phyloP scores from a whole-genome alignment of 108 stramenopile genomes.

The Mayamaea pseudoterrestris region DNA sequence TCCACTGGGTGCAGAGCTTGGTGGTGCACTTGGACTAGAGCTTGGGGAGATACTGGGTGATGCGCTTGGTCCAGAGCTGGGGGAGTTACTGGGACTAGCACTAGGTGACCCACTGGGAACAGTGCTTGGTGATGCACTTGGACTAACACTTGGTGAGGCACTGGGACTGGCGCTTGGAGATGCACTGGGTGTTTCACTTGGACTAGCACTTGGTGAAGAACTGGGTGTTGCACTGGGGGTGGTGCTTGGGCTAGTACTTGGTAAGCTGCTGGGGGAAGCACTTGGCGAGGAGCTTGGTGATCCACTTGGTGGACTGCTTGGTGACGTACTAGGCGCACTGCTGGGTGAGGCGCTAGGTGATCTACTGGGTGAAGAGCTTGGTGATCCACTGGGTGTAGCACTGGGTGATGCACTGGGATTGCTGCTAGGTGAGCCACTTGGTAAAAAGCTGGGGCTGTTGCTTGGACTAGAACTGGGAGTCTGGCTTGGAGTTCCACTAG shows the following conservation, averaged over 20 bases:
- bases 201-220: constrained; percentile 1
- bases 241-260: not conserved
- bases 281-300: constrained; percentile 1
- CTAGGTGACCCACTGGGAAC: not conserved
- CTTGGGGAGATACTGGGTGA: not conserved
- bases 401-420: not conserved
- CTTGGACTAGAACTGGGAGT: not conserved
- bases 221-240: not conserved
- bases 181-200: constrained; percentile 1
- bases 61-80: not conserved
- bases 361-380: not conserved
- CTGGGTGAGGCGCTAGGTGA: not conserved
- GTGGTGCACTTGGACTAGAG: not conserved
- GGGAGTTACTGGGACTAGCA: too few relatives aligned
- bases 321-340: not conserved
- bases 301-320: not conserved
- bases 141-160: not conserved
- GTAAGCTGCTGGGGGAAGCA: not conserved
- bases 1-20: not conserved
- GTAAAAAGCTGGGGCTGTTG: not conserved
- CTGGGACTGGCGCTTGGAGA: constrained; percentile 1
- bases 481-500: not conserved
- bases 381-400: not conserved
- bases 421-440: not conserved
- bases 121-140: not conserved